A percentile compares a stretch with the other conserved stretches of the same genome.
phyloP scores from a whole-genome alignment of 2,329 filamentous ascomycete genomes.

The Dothideomycetes sp. region DNA sequence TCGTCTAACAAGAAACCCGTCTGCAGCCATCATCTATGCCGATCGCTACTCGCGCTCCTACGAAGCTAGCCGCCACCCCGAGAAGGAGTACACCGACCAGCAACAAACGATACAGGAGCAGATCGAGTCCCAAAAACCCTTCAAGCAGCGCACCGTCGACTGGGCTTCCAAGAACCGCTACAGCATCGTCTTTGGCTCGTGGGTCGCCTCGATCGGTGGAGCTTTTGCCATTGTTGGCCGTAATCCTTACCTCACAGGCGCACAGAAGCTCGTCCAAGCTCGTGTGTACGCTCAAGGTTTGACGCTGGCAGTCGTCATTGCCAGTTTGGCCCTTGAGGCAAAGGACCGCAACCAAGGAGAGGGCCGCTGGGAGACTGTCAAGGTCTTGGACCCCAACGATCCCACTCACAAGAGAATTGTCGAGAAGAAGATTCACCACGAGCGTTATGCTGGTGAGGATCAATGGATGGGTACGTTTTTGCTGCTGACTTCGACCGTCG shows the following conservation, averaged over 20 bases:
- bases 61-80: constrained; percentile 61
- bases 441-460: constrained; percentile 80
- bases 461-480: constrained; percentile 70
- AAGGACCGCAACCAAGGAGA: constrained; percentile 66
- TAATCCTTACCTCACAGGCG: constrained; percentile 62
- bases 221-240: constrained; percentile 68
- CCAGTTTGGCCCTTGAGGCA: constrained; percentile 74
- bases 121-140: constrained; percentile 46
- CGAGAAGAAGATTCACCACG: constrained; percentile 80
- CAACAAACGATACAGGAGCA: constrained; percentile 48
- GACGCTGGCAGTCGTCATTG: constrained; percentile 74
- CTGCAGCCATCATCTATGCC: constrained; percentile 63
- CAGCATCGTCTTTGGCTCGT: constrained; percentile 71
- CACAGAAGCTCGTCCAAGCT: constrained; percentile 88
- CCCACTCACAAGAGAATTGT: constrained; percentile 74
- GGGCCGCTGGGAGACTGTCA: constrained; percentile 76
- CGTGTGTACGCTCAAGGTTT: constrained; percentile 89
- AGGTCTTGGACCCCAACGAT: constrained; percentile 70
- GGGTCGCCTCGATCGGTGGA: constrained; percentile 70
- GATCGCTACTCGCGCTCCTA: constrained; percentile 64
- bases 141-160: constrained; percentile 52
- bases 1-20: neutral
- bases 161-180: constrained; percentile 79
- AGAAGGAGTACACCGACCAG: constrained; percentile 56
- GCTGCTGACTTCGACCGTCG: neutral